phyloP scores from a whole-genome alignment of 805 yeast genomes.

The Barnettozyma pratensis region DNA sequence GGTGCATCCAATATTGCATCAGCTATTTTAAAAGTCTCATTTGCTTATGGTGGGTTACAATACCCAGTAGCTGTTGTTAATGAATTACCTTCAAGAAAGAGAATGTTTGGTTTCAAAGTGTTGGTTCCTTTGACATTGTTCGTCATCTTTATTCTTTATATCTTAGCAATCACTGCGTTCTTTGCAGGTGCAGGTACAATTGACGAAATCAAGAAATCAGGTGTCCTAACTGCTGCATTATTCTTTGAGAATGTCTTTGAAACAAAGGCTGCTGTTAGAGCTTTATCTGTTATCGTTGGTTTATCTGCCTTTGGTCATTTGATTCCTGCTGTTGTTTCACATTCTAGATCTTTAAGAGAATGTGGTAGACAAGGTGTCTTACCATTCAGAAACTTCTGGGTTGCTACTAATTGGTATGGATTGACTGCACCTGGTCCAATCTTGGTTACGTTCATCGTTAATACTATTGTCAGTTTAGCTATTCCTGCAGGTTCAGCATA shows the following conservation, averaged over 20 bases:
- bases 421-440: slow-evolving; percentile 52
- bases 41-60: slow-evolving; percentile 37
- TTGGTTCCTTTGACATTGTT: slow-evolving; percentile 31
- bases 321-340: slow-evolving; percentile 42
- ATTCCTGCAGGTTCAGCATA: slow-evolving; percentile 87
- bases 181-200: slow-evolving; percentile 28
- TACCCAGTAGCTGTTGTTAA: slow-evolving; percentile 36
- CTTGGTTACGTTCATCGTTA: slow-evolving; percentile 65
- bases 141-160: slow-evolving; percentile 29
- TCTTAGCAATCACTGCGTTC: slow-evolving; percentile 31
- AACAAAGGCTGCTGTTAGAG: slow-evolving; percentile 35
- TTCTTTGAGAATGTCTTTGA: slow-evolving; percentile 31
- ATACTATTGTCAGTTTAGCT: slow-evolving; percentile 62
- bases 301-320: slow-evolving; percentile 46
- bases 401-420: slow-evolving; percentile 31
- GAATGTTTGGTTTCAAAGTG: slow-evolving; percentile 20
- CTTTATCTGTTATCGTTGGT: slow-evolving; percentile 43
- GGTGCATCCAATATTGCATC: slow-evolving; percentile 32
- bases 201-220: slow-evolving; percentile 26
- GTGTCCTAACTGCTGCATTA: slow-evolving; percentile 27
- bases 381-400: slow-evolving; percentile 41
- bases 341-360: slow-evolving; percentile 44
- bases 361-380: slow-evolving; percentile 47
- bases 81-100: slow-evolving; percentile 30
- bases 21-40: slow-evolving; percentile 39